Conservation (phyloP, 78 protist species). For the Dictyostelium brefeldianum region DNA sequence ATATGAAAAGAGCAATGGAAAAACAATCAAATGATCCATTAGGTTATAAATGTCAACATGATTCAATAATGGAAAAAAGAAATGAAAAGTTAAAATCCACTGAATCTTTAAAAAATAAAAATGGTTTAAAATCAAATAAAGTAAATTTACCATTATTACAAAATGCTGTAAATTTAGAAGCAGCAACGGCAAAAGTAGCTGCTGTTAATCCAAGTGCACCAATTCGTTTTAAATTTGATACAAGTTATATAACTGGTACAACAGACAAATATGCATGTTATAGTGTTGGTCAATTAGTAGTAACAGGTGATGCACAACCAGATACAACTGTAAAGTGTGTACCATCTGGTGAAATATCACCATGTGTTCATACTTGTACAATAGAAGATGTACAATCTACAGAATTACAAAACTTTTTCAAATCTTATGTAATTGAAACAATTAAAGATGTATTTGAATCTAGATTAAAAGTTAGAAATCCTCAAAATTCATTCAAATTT, state of each 20-base stretch:
- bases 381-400: constrained; percentile 15
- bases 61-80: constrained; percentile 3
- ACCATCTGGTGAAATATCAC: background rate
- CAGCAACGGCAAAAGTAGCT: background rate
- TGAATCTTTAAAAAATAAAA: background rate
- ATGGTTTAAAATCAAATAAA: background rate
- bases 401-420: background rate
- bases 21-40: background rate
- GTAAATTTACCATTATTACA: background rate
- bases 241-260: background rate
- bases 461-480: constrained; percentile 26
- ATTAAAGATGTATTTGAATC: constrained; percentile 6
- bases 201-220: background rate
- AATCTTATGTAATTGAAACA: background rate
- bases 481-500: background rate
- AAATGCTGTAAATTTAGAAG: background rate
- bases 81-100: background rate
- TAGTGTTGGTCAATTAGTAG: background rate
- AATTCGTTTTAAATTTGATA: constrained; percentile 24
- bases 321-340: background rate
- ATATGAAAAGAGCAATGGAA: constrained; percentile 12
- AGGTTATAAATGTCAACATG: constrained; percentile 36
- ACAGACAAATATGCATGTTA: constrained; percentile 22
- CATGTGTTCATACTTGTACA: constrained; percentile 22
- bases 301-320: background rate